These are phyloP conservation scores for Chrysoporthe cubensis DNA, from an alignment of 2,329 filamentous ascomycete genomes.

Conservation along the genomic window DNA sequence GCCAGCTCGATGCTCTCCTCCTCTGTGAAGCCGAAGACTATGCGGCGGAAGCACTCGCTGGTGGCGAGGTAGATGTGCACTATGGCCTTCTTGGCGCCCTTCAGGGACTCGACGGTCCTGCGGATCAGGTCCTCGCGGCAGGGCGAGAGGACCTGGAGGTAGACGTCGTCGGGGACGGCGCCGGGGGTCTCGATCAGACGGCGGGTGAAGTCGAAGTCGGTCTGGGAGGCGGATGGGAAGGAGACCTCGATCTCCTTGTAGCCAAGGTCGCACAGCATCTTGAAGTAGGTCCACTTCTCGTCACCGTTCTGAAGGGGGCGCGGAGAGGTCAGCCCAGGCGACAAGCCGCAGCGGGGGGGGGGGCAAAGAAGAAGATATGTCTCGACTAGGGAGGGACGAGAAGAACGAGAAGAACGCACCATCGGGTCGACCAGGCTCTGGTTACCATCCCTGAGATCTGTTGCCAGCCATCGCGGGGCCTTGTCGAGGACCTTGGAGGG, in stretches of 20 bases:
- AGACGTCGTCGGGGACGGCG: slow-evolving; percentile 84
- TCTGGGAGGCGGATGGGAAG: slow-evolving; percentile 92
- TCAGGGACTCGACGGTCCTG: slow-evolving; percentile 85
- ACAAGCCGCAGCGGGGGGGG: too few relatives aligned
- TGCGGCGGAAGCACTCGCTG: slow-evolving; percentile 89
- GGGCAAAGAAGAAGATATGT: background rate
- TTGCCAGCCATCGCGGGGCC: slow-evolving; percentile 87
- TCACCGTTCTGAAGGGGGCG: slow-evolving; percentile 71
- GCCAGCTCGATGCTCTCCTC: slow-evolving; percentile 82
- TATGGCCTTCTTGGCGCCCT: slow-evolving; percentile 89
- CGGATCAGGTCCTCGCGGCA: slow-evolving; percentile 90
- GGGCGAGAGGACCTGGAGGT: slow-evolving; percentile 87
- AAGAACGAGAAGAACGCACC: slow-evolving; percentile 55
- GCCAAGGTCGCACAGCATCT: slow-evolving; percentile 88
- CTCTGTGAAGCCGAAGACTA: slow-evolving; percentile 87
- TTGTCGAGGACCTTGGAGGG: slow-evolving; percentile 81
- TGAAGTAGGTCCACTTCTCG: slow-evolving; percentile 94
- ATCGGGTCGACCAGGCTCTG: slow-evolving; percentile 93
- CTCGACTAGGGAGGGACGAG: background rate
- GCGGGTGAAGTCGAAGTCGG: slow-evolving; percentile 93
- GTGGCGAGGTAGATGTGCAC: slow-evolving; percentile 96
- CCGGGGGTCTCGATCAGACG: slow-evolving; percentile 84
- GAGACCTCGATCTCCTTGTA: slow-evolving; percentile 99
- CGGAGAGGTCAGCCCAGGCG: background rate
- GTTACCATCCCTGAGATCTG: slow-evolving; percentile 89